Evolutionary conservation across 73 alveolate species (phyloP).

Genomic region (Symbiodinium pilosum): DNA sequence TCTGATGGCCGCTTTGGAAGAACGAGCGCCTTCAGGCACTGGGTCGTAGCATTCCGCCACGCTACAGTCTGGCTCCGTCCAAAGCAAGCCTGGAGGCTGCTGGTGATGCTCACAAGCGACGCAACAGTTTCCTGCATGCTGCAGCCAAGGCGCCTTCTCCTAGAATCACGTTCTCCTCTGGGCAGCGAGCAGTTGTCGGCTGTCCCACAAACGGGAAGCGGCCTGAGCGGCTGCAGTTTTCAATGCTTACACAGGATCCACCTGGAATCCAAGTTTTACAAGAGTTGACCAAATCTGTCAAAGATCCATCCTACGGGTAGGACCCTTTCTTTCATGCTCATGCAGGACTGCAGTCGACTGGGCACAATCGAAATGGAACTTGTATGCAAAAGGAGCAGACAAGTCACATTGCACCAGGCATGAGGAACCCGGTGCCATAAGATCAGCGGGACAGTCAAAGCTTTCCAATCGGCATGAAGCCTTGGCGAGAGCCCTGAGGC

Average conservation of each 20-base stretch:
- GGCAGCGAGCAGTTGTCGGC: neutral
- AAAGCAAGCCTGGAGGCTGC: conserved; percentile 35
- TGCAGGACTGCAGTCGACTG: neutral
- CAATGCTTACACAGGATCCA: no score
- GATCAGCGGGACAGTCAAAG: neutral
- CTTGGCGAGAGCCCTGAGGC: no score
- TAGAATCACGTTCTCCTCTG: neutral
- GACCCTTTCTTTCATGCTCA: neutral
- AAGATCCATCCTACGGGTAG: no score
- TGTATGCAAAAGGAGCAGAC: neutral
- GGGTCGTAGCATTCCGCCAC: conserved; percentile 85
- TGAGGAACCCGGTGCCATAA: conserved; percentile 15
- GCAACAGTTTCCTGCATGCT: no score
- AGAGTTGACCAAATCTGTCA: neutral
- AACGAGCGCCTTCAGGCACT: conserved; percentile 31
- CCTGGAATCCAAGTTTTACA: no score
- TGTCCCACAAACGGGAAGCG: conserved; percentile 2
- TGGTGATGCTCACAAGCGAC: no score
- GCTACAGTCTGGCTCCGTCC: conserved; percentile 18
- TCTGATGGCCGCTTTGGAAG: no score
- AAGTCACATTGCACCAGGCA: neutral
- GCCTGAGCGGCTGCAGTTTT: neutral
- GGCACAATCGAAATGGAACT: no score
- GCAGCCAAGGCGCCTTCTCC: neutral
- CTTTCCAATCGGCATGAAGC: conserved; percentile 43